Base-by-base conservation (phyloP, 768 basidiomycete genomes). In the Amanita thiersii region DNA sequence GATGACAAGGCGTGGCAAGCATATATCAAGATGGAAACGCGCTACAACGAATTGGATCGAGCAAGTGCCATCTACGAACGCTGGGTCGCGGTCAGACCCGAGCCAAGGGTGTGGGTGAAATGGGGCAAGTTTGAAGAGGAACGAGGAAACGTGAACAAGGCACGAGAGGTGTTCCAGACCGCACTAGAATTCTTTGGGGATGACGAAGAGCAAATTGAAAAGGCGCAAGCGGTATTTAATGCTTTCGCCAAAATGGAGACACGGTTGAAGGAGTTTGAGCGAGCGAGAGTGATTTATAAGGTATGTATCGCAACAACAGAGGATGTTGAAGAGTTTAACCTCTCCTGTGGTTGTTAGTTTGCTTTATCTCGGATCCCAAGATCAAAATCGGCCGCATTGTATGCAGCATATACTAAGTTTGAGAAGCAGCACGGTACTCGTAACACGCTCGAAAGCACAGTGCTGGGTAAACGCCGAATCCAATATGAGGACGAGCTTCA, bases 1-100 rank as follows among this genome's bases (percentile, higher is more conserved):
- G 93, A 98, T 53, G 96, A 98, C 75, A 97, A 97, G 68, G 92
- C 94, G 2, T 99, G 94, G 94, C 88, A 92, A 57, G 90, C 91
- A n/a, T 98, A 94, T 63, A 88, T 98, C 72, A 98, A 99, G 67
- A 71, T 98, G 59, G 96, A 99, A 66, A 81, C 85, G 56, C 76
- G 96, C 39, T 99, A 98, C 58, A 70, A 80, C 43, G 96, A 99
- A 61, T 64, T 79, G 15, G 96, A 97, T 52, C 73, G 96, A 6
- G 94, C 92, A 2, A 94, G 91, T 45, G 69, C 81, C 15, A 84
- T 98, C 25, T 96, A 94, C 57, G 94, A 98, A 55, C 73, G 91
- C 6, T 90, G 90, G 86, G 73, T 88, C 39, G 81, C 78, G 2
- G 76, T 88, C 25, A 52, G 63, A 45, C 77, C 81, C 18, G 88